phyloP scores from a whole-genome alignment of 106 monocot genomes.

The Chionographis japonica region DNA sequence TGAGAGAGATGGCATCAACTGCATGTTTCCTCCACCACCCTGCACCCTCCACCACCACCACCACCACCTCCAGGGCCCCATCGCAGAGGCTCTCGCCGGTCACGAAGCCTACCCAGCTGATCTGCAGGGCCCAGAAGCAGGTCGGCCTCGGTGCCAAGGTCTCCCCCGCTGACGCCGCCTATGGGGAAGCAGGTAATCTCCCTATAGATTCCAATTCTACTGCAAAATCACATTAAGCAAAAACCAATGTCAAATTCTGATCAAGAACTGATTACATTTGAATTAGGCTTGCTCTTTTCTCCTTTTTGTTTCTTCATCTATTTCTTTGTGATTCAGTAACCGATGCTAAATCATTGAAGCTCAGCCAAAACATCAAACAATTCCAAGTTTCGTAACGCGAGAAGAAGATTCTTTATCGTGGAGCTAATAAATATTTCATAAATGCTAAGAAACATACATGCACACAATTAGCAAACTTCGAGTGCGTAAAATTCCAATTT shows the following conservation, averaged over 20 bases:
- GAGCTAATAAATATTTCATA: too few species aligned
- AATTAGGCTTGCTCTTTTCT: neutral
- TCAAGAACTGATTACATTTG: neutral
- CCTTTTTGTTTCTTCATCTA: neutral
- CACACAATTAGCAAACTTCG: too few species aligned
- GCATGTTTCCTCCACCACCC: slow-evolving; percentile 84
- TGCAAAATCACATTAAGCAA: too few species aligned
- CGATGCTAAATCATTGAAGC: too few species aligned
- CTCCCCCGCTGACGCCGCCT: slow-evolving; percentile 83
- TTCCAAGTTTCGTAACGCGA: too few species aligned
- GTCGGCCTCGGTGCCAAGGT: slow-evolving; percentile 35
- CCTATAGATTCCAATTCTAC: neutral
- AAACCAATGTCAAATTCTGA: too few species aligned
- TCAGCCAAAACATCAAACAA: too few species aligned
- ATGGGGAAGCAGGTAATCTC: slow-evolving; percentile 80
- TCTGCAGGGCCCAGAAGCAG: slow-evolving; percentile 70
- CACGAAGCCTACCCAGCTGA: slow-evolving; percentile 37
- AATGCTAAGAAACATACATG: too few species aligned
- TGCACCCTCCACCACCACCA: slow-evolving; percentile 45
- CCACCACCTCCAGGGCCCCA: slow-evolving; percentile 16
- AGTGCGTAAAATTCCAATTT: too few species aligned
- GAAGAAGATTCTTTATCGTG: too few species aligned
- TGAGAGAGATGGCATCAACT: slow-evolving; percentile 65
- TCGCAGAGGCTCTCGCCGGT: slow-evolving; percentile 18
- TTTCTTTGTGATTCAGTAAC: too few species aligned